Conservation (phyloP, 257 asterid genomes). For the Plantago ovata region DNA sequence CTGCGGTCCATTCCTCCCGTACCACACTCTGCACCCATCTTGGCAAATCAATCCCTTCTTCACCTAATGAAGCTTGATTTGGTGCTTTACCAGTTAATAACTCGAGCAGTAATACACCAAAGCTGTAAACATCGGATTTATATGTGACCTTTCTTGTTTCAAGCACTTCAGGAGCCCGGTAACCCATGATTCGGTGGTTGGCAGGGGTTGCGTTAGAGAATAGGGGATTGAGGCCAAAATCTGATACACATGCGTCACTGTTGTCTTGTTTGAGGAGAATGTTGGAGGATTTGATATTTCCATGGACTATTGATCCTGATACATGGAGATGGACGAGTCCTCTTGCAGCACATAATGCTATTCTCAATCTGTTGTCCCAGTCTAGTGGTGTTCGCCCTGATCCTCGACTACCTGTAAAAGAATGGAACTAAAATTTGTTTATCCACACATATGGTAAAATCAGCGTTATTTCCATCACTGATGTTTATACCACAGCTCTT, state of each 20-base stretch:
- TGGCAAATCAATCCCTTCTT: constrained; percentile 91
- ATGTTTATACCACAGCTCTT: not conserved
- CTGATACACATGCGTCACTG: constrained; percentile 60
- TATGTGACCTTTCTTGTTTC: constrained; percentile 76
- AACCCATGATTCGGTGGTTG: constrained; percentile 81
- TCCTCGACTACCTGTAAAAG: constrained; percentile 78
- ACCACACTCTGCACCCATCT: constrained; percentile 98
- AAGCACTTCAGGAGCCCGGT: constrained; percentile 90
- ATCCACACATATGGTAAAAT: not conserved
- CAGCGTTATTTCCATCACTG: too few species aligned
- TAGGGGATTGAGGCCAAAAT: constrained; percentile 75
- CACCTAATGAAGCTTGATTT: constrained; percentile 88
- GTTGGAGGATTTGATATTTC: constrained; percentile 95
- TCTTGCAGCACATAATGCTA: constrained; percentile 73
- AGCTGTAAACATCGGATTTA: constrained; percentile 85
- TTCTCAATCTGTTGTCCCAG: constrained; percentile 82
- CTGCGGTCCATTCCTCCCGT: constrained; percentile 98
- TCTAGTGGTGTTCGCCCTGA: constrained; percentile 95
- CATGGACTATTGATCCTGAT: constrained; percentile 67
- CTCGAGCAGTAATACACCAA: constrained; percentile 75
- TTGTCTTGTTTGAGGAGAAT: constrained; percentile 73
- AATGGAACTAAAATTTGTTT: constrained; percentile 2
- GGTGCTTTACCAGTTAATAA: constrained; percentile 93
- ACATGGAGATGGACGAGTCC: constrained; percentile 81
- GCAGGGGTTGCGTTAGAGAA: constrained; percentile 57